Conservation (phyloP, 495 filamentous ascomycete species). For the Penicillium ochrochloron region DNA sequence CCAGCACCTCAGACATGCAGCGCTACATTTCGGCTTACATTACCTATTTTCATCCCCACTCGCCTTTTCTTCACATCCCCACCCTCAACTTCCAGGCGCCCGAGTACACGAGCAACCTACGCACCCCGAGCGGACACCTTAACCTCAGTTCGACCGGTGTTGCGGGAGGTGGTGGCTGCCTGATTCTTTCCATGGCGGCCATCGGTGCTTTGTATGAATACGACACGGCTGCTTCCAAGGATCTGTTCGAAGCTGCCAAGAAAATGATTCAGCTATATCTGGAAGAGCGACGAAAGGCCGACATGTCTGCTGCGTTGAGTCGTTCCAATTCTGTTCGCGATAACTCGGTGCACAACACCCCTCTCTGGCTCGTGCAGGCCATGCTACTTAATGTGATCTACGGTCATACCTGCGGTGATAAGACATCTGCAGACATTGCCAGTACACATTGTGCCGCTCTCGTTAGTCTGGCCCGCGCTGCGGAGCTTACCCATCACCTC, state of each 20-base stretch:
- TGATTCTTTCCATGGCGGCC: constrained; percentile 94
- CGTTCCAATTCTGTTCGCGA: constrained; percentile 64
- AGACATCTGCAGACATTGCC: constrained; percentile 86
- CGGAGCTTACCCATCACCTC: constrained; percentile 65
- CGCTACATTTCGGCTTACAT: constrained; percentile 92
- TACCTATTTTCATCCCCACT: constrained; percentile 91
- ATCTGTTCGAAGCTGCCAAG: constrained; percentile 90
- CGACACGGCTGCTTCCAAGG: constrained; percentile 76
- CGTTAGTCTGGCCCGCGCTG: constrained; percentile 87
- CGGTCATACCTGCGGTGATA: constrained; percentile 94
- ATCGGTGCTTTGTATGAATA: constrained; percentile 95
- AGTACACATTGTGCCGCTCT: constrained; percentile 89
- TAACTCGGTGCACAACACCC: constrained; percentile 75
- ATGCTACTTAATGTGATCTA: constrained; percentile 98
- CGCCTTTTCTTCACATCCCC: constrained; percentile 91
- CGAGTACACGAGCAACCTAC: constrained; percentile 63
- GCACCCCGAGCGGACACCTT: constrained; percentile 55
- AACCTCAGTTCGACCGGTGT: constrained; percentile 66
- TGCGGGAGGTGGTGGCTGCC: constrained; percentile 81
- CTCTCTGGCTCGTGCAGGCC: constrained; percentile 96
- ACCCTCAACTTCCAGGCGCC: constrained; percentile 89
- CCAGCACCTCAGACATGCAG: constrained; percentile 89
- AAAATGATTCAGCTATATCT: constrained; percentile 94
- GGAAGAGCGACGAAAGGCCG: constrained; percentile 89
- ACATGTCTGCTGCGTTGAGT: constrained; percentile 78